Conservation (phyloP, 805 yeast genomes). For the Saccharomycopsis babjevae region DNA sequence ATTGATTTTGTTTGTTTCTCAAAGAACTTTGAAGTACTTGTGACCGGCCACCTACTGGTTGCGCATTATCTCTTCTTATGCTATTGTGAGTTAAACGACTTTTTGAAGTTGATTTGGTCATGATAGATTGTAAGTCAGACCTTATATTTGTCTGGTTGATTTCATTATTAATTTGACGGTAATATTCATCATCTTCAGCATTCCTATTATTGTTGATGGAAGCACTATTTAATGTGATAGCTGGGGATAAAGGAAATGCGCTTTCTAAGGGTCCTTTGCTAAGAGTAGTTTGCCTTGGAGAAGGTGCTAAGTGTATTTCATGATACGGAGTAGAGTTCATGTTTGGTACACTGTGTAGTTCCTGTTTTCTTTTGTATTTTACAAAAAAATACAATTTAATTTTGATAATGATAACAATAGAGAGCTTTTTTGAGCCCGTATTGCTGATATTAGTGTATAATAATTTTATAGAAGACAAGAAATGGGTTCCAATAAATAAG, state of each 20-base stretch:
- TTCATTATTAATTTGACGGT: constrained; percentile 11
- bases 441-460: too few relatives aligned
- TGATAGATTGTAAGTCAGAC: constrained; percentile 13
- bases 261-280: background rate
- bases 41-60: background rate
- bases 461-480: too few relatives aligned
- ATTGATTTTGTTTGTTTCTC: constrained; percentile 2
- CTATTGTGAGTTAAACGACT: constrained; percentile 1
- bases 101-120: constrained; percentile 8
- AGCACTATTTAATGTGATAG: background rate
- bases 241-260: background rate
- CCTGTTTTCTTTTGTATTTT: background rate
- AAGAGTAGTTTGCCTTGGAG: background rate
- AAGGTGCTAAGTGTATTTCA: background rate
- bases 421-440: background rate
- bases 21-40: constrained; percentile 1
- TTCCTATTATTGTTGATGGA: background rate
- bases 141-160: constrained; percentile 14
- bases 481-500: too few relatives aligned
- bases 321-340: background rate
- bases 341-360: too few relatives aligned
- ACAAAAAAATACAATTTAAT: background rate
- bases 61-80: background rate
- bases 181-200: constrained; percentile 11
- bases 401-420: background rate